Conservation (phyloP, 1,284 basidiomycete genomes). For the Ganoderma meredithae region DNA sequence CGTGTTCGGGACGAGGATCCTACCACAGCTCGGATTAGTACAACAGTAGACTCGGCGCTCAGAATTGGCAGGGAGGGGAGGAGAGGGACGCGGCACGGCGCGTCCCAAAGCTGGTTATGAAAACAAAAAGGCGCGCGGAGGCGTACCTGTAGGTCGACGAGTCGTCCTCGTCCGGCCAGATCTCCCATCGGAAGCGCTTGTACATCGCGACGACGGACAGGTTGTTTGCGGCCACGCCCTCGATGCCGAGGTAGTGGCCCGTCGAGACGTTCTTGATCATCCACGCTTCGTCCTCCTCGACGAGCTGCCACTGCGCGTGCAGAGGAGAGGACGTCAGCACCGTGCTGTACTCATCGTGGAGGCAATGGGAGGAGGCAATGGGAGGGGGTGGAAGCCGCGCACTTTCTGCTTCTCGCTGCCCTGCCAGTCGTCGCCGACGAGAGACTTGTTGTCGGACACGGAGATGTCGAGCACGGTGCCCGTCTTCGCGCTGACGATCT, state of each 20-base stretch:
- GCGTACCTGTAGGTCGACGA: constrained; percentile 24
- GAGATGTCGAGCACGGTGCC: constrained; percentile 63
- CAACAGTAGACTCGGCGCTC: neutral
- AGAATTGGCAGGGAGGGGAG: too few relatives aligned
- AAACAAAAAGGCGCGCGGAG: too few relatives aligned
- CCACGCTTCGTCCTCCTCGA: neutral
- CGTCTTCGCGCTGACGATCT: constrained; percentile 56
- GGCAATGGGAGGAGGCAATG: neutral
- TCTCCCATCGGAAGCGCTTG: constrained; percentile 38
- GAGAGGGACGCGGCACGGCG: too few relatives aligned
- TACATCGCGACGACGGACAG: constrained; percentile 44
- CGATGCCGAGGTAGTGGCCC: neutral
- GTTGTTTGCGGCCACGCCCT: neutral
- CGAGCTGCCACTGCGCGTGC: neutral
- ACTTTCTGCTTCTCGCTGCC: constrained; percentile 62
- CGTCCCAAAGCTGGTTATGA: too few relatives aligned
- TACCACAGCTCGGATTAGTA: neutral
- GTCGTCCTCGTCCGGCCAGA: constrained; percentile 33
- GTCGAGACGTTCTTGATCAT: neutral
- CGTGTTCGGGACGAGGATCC: constrained; percentile 16
- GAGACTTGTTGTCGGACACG: constrained; percentile 52
- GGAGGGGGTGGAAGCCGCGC: too few relatives aligned
- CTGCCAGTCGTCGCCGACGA: constrained; percentile 57
- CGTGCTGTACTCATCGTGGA: neutral
- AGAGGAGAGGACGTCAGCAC: neutral